Evolutionary conservation across 257 asterid genomes (phyloP).

Genomic region (Solanum stenotomum): DNA sequence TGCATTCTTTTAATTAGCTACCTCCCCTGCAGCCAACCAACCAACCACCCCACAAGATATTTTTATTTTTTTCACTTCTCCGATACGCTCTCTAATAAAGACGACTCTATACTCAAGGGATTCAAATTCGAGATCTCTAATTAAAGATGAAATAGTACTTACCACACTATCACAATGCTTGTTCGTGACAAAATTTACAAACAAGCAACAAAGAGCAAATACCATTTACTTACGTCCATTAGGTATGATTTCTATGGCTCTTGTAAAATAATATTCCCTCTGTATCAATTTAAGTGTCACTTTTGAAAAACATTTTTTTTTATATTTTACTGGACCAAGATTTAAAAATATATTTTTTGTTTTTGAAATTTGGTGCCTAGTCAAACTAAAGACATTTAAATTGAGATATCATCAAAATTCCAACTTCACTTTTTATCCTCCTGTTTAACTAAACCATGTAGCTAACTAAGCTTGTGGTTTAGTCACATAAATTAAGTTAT

Average conservation of each 20-base stretch:
- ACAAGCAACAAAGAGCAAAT: not conserved
- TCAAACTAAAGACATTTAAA: too few species aligned
- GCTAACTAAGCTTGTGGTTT: not conserved
- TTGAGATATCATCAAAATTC: not conserved
- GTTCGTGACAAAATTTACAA: too few species aligned
- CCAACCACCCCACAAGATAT: not conserved
- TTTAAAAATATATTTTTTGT: too few species aligned
- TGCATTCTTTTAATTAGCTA: not conserved
- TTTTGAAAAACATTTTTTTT: too few species aligned
- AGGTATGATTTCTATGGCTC: not conserved
- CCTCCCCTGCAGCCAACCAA: not conserved
- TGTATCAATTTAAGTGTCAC: not conserved
- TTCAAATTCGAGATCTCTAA: too few species aligned
- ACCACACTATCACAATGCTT: too few species aligned
- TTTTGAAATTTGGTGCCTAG: too few species aligned
- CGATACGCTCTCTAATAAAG: not conserved
- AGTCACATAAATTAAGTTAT: not conserved
- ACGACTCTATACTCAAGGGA: accelerated
- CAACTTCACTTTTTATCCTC: not conserved
- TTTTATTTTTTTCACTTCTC: not conserved
- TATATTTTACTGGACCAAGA: not conserved
- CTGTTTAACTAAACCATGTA: not conserved
- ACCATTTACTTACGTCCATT: not conserved
- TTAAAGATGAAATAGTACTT: too few species aligned
- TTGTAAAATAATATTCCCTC: not conserved